Conservation (phyloP, 1,284 basidiomycete species). For the Ceratobasidium sp. region DNA sequence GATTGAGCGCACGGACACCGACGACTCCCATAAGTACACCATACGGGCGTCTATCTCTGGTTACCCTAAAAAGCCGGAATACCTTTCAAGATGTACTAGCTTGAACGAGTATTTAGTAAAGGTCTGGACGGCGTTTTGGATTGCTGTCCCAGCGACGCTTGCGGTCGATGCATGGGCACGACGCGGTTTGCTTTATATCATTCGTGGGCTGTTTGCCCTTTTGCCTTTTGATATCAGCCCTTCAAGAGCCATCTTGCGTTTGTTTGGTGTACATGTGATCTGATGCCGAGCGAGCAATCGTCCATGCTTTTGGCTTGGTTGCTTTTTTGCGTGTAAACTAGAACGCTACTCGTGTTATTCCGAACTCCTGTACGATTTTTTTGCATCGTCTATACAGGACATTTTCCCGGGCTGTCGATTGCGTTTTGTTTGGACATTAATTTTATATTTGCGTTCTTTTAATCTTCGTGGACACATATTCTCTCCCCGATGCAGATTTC, state of each 20-base stretch:
- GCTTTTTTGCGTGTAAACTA: not conserved
- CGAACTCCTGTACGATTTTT: not conserved
- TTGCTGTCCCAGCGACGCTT: conserved; percentile 32
- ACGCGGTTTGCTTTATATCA: conserved; percentile 15
- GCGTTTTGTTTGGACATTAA: not conserved
- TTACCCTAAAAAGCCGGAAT: conserved; percentile 23
- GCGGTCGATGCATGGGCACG: conserved; percentile 36
- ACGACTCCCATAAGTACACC: conserved; percentile 19
- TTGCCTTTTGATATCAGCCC: conserved; percentile 22
- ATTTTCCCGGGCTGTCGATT: not conserved
- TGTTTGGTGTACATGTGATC: conserved; percentile 3
- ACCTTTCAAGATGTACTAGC: not conserved
- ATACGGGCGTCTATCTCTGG: conserved; percentile 28
- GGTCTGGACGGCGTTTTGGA: conserved; percentile 33
- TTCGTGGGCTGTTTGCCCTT: conserved; percentile 2
- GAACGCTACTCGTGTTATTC: not conserved
- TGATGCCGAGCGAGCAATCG: not conserved
- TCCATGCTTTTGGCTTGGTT: not conserved
- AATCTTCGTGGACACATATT: not conserved
- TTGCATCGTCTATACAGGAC: not conserved
- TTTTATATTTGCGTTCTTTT: not conserved
- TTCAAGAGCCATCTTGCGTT: not conserved
- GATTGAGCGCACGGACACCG: conserved; percentile 25
- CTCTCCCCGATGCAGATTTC: no score
- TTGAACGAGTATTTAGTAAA: conserved; percentile 22